Percentiles rank a stretch among this genome's conserved stretches.
phyloP scores from a whole-genome alignment of 257 asterid species.

The Schizonepeta tenuifolia region DNA sequence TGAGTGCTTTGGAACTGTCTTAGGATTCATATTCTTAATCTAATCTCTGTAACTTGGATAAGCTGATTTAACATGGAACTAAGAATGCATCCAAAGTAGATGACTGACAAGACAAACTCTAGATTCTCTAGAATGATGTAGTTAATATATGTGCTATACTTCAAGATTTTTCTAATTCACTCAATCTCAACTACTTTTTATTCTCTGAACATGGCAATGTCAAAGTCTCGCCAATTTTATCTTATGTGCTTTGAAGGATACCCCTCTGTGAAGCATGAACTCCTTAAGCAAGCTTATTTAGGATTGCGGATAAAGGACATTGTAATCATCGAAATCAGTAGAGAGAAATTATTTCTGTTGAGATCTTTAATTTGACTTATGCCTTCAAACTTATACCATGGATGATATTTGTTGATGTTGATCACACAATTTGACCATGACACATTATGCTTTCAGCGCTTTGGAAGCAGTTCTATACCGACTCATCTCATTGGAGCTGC shows the following conservation, averaged over 20 bases:
- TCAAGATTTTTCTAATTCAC: not conserved
- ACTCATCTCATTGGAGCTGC: conserved; percentile 94
- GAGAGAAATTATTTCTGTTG: not conserved
- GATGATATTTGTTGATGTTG: conserved; percentile 24
- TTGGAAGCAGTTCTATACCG: conserved; percentile 94
- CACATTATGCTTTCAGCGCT: conserved; percentile 64
- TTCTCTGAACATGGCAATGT: not conserved
- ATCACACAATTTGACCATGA: conserved; percentile 17
- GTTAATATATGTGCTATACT: not conserved
- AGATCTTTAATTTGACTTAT: conserved; percentile 12
- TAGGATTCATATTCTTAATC: conserved; percentile 1
- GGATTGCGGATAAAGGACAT: not conserved
- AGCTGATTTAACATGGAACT: conserved; percentile 27
- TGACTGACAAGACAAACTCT: conserved; percentile 20
- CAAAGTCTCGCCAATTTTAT: not conserved
- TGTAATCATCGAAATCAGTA: not conserved
- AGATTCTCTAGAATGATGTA: not conserved
- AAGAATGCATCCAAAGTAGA: conserved; percentile 1
- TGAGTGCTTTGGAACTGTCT: not conserved
- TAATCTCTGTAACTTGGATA: conserved; percentile 3
- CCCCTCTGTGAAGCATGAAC: conserved; percentile 2
- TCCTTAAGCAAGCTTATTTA: not conserved
- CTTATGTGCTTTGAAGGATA: not conserved
- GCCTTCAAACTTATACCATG: conserved; percentile 10
- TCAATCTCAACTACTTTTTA: not conserved